Evolutionary conservation across 768 basidiomycete genomes (phyloP).

Genomic region (Lactifluus hygrophoroides): DNA sequence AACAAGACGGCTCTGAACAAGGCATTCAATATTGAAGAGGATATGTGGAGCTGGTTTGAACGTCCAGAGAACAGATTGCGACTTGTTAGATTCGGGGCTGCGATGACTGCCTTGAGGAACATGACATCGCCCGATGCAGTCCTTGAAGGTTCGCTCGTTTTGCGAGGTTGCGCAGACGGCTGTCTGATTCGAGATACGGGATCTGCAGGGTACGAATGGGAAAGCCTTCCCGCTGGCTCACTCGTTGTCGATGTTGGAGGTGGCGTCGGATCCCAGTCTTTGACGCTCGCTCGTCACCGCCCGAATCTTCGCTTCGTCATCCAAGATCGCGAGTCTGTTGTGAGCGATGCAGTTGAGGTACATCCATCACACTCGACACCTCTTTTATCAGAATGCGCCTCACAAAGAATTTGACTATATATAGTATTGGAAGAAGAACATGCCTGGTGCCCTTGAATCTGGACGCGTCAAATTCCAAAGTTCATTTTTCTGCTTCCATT

Average conservation of each 20-base stretch:
- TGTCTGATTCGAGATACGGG: background rate
- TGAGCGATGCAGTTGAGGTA: background rate
- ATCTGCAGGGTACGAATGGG: slow-evolving; percentile 3
- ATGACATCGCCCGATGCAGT: background rate
- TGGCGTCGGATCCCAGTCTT: slow-evolving; percentile 1
- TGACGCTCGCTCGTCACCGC: background rate
- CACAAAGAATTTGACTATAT: background rate
- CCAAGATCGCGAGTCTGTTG: slow-evolving; percentile 1
- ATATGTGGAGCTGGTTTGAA: background rate
- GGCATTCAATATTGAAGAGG: background rate
- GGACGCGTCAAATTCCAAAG: background rate
- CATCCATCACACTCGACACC: background rate
- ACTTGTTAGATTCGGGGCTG: slow-evolving; percentile 1
- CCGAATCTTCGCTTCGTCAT: slow-evolving; percentile 5
- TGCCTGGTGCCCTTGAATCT: background rate
- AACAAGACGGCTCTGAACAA: background rate
- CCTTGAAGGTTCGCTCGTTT: background rate
- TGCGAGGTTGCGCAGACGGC: background rate
- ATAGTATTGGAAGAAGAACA: slow-evolving; percentile 4
- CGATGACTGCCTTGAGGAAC: background rate
- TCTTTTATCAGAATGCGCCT: background rate
- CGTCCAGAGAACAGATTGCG: background rate
- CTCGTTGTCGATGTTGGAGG: slow-evolving; percentile 11
- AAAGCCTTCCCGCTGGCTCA: background rate
- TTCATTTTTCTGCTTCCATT: background rate